Base-by-base conservation (phyloP, 257 asterid species). In the Solanum bulbocastanum region DNA sequence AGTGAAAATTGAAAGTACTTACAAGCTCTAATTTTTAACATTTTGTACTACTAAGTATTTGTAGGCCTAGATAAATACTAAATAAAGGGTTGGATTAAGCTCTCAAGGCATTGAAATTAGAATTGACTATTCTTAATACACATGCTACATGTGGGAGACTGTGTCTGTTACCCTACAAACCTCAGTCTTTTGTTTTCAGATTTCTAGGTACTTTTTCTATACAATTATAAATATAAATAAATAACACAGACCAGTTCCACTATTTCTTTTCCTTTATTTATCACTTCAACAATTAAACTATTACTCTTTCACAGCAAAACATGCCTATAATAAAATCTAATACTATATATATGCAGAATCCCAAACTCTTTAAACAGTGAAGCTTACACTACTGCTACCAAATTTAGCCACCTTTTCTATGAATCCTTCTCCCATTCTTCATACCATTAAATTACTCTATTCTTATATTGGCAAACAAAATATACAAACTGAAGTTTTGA, bases 61-160 rank as follows among this genome's bases (percentile, higher is more conserved):
- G 44, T 30, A 30, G 39, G 85, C 20, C 68, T 30, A 22, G 25
- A 90, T 75, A 88, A 91, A 33, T 27, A 46, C 56, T 6, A 66
- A 66, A 62, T 10, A 62, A 62, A 93, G 23, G 16, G 36, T 92
- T 93, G 98, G 98, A 90, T 93, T 94, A 88, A 90, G 93, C 90
- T 89, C 88, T 87, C 87, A 81, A 87, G 90, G 88, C 83, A 88
- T 86, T 83, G 86, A 88, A 87, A 33, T 87, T 90, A 71, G 39
- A 92, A 87, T 94, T 91, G 91, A 96, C 88, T 91, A 95, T 92
- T 90, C 91, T 90, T 89, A 91, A 90, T 83, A 90, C 98, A 94
- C 98, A 93, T 95, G 98, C 95, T 75, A 69, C 97, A 92, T 91
- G 94, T 96, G 98, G 98, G 96, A 93, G 94, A 87, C 93, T 36